phyloP scores from a whole-genome alignment of 345 rosid genomes.

The Ceriops decandra region DNA sequence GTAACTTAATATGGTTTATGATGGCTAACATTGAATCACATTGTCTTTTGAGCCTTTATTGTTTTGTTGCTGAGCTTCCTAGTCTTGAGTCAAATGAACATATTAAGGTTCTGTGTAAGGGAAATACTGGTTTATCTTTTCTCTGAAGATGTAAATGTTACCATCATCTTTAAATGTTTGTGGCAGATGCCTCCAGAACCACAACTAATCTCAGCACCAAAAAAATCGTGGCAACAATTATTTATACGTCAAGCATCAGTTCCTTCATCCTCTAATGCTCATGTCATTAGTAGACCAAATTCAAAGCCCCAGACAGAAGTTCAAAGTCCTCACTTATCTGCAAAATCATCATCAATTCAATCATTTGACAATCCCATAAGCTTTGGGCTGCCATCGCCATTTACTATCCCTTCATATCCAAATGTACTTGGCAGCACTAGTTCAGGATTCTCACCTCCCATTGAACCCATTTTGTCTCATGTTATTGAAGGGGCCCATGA shows the following conservation, averaged over 20 bases:
- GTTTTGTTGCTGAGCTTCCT: too few species aligned
- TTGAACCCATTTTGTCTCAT: conserved; percentile 44
- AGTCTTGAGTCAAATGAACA: too few species aligned
- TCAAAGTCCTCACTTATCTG: conserved; percentile 45
- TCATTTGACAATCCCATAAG: conserved; percentile 77
- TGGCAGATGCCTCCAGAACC: conserved; percentile 69
- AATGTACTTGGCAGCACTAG: conserved; percentile 47
- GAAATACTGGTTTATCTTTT: not conserved
- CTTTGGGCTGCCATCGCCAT: conserved; percentile 88
- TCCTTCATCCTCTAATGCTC: conserved; percentile 48
- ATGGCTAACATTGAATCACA: too few species aligned
- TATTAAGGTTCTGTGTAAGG: too few species aligned
- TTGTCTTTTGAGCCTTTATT: too few species aligned
- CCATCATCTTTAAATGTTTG: conserved; percentile 24
- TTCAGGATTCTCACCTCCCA: conserved; percentile 63
- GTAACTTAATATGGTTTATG: too few species aligned
- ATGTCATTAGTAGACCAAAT: conserved; percentile 69
- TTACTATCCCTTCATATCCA: conserved; percentile 44
- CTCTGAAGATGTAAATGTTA: conserved; percentile 7
- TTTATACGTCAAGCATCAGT: conserved; percentile 60
- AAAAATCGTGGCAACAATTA: conserved; percentile 90
- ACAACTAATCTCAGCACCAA: conserved; percentile 50
- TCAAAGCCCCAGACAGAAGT: conserved; percentile 48
- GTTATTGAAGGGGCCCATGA: conserved; percentile 42
- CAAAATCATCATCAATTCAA: conserved; percentile 46